A percentile compares a stretch with the other conserved stretches of the same genome.
Conservation (phyloP, 2,329 filamentous ascomycete genomes). For the Colletotrichum scovillei region DNA sequence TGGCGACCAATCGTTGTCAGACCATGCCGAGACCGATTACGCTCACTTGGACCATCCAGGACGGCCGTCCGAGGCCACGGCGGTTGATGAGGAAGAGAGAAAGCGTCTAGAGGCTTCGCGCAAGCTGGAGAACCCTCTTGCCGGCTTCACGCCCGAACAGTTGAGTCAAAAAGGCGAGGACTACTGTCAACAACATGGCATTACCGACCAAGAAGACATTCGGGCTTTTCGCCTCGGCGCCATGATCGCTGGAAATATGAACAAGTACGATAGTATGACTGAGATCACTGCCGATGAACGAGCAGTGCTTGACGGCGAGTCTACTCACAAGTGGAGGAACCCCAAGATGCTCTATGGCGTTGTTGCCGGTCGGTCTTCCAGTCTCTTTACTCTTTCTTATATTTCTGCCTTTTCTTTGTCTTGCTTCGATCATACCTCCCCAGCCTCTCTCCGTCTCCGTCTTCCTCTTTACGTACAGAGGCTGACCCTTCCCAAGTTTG, state of each 20-base stretch:
- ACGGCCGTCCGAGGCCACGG: slow-evolving; percentile 17
- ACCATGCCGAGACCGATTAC: slow-evolving; percentile 1
- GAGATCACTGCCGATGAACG: slow-evolving; percentile 70
- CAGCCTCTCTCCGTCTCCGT: background rate
- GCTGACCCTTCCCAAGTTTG: slow-evolving; percentile 54
- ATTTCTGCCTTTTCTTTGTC: no score
- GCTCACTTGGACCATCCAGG: slow-evolving; percentile 16
- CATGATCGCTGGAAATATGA: slow-evolving; percentile 64
- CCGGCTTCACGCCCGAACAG: slow-evolving; percentile 54
- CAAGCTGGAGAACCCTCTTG: slow-evolving; percentile 55
- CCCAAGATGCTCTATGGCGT: slow-evolving; percentile 73
- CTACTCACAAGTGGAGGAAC: slow-evolving; percentile 75
- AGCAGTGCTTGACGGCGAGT: slow-evolving; percentile 68
- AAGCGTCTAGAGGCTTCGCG: slow-evolving; percentile 48
- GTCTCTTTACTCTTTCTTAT: no score
- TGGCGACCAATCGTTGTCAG: slow-evolving; percentile 7
- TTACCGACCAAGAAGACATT: slow-evolving; percentile 66
- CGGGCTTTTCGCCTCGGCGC: slow-evolving; percentile 70
- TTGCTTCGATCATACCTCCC: background rate
- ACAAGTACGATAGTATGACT: slow-evolving; percentile 59
- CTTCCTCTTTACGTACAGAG: background rate
- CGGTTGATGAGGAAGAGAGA: slow-evolving; percentile 40
- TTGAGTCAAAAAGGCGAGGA: slow-evolving; percentile 66
- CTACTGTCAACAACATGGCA: slow-evolving; percentile 66
- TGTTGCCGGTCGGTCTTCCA: slow-evolving; percentile 57